Evolutionary conservation across 345 rosid species (phyloP).

Genomic region (Citrus inodora): DNA sequence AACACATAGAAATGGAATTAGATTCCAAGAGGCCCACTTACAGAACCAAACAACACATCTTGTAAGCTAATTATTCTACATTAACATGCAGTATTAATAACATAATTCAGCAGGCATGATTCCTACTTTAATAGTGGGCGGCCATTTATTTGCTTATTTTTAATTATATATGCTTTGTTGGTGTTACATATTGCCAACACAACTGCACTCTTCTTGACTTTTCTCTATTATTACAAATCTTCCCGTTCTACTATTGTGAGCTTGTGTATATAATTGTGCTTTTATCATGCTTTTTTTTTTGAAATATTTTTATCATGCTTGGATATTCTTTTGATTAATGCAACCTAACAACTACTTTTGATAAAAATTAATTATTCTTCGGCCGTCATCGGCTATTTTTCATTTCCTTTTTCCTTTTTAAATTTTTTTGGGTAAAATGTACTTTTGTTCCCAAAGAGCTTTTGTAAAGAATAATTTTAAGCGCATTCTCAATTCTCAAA

Average conservation of each 20-base stretch:
- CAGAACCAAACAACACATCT: background rate
- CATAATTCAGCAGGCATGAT: background rate
- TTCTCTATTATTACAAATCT: background rate
- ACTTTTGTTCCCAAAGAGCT: background rate
- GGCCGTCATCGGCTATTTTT: background rate
- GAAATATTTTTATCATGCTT: no score
- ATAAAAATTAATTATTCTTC: background rate
- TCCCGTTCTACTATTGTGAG: no score
- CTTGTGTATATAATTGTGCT: no score
- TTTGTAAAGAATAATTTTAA: background rate
- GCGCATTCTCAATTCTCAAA: background rate
- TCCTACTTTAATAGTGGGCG: background rate
- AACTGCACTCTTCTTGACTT: background rate
- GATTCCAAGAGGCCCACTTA: conserved; percentile 13
- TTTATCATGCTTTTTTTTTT: no score
- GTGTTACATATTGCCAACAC: background rate
- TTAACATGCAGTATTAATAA: background rate
- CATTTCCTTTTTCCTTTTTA: no score
- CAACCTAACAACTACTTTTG: no score
- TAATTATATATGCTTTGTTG: background rate
- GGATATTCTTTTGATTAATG: no score
- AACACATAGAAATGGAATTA: background rate
- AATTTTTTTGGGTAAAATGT: no score
- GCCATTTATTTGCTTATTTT: background rate
- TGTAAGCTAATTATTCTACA: background rate